These are phyloP conservation scores for Termitomyces sp. DNA, from an alignment of 768 basidiomycete species.

Conservation along the genomic window DNA sequence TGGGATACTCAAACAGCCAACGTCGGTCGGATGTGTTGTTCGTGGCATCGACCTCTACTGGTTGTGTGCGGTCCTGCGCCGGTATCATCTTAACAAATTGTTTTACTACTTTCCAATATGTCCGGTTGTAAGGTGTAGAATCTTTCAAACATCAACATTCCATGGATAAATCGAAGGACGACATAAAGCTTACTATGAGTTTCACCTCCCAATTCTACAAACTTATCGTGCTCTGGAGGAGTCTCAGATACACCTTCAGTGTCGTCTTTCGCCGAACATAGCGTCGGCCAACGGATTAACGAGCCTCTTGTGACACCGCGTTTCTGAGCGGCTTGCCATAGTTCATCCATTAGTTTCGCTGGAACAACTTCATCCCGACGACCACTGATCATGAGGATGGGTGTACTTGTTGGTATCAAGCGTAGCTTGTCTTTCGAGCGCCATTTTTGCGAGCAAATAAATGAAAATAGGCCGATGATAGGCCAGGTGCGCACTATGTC, in stretches of 20 bases:
- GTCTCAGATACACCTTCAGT: slow-evolving; percentile 21
- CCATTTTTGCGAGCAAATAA: slow-evolving; percentile 79
- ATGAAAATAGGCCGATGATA: slow-evolving; percentile 56
- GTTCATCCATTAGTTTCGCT: slow-evolving; percentile 51
- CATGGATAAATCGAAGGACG: not conserved
- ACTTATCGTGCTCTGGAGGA: slow-evolving; percentile 12
- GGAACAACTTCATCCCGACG: slow-evolving; percentile 56
- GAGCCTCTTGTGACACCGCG: slow-evolving; percentile 22
- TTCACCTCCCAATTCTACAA: slow-evolving; percentile 30
- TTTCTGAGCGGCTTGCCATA: slow-evolving; percentile 45
- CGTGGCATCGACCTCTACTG: not conserved
- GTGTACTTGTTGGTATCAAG: slow-evolving; percentile 46
- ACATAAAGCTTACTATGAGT: slow-evolving; percentile 29
- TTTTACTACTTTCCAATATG: not conserved
- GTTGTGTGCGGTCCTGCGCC: not conserved
- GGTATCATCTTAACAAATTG: not conserved
- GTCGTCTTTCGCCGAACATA: slow-evolving; percentile 10
- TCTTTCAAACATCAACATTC: not conserved
- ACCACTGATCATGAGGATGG: slow-evolving; percentile 75
- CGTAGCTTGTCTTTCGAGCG: slow-evolving; percentile 58
- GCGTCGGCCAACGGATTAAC: not conserved
- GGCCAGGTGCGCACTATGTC: slow-evolving; percentile 67
- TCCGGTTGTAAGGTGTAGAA: not conserved
- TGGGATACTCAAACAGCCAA: not conserved
- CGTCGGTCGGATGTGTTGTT: not conserved